Base-by-base conservation (phyloP, 2,329 filamentous ascomycete genomes). In the Aschersonia sp. region DNA sequence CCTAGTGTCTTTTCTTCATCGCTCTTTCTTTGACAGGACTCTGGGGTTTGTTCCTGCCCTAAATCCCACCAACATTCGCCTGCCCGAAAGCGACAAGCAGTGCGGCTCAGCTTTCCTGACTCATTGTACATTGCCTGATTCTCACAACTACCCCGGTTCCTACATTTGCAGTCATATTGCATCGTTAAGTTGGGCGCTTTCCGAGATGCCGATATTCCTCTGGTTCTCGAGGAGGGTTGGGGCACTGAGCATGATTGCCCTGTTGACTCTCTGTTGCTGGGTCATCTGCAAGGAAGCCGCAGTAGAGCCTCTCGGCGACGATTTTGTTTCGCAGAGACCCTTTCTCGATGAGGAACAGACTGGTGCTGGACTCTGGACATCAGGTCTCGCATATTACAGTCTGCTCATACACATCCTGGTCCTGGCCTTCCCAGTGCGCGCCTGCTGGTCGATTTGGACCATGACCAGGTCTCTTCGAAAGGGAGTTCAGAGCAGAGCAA, bases 371-470 rank as follows among this genome's bases (percentile, higher is more conserved):
- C 57, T 70, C 45, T 76, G 67, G 68, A 75, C 74, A 10, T 60
- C 69, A 45, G 32, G 77, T 31, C 83, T 82, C 56, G 72, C 79
- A 45, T 79, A 77, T 56, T 86, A 85, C 62, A 78, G 75, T 47
- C 66, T 85, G 20, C 59, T 82, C 35, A 74, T 85, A 48, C 82
- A 86, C 60, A 49, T 78, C 47, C 66, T 84, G 47, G 79, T 83
- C 55, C 75, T 77, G 52, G 60, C 72, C 32, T 85, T 85, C 54
- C 78, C 80, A 29, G 57, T 81, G 5, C 74, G 80, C 50, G 75
- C 78, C 30, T 78, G 73, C 62, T 82, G 72, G 68, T 73, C 78
- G 12, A 70, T 82, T 46, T 74, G 73, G 67, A 72, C 73, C 56
- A 68, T 82, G 47, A 78, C 76, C 12, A 63, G 63, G 30, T 67